Conservation (phyloP, 768 basidiomycete species). For the Exidia glandulosa region DNA sequence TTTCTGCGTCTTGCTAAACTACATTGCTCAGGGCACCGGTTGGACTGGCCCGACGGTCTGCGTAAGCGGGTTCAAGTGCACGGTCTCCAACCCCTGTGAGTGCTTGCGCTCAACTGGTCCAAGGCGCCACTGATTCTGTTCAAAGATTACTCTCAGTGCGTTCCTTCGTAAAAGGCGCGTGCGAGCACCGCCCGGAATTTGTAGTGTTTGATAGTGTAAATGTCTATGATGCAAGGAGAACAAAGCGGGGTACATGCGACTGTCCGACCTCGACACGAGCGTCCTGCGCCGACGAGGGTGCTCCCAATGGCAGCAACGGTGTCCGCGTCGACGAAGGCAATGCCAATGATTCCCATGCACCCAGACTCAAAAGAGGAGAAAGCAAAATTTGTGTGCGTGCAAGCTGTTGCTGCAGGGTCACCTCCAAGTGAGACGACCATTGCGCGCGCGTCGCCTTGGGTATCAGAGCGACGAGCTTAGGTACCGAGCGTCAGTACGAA, state of each 20-base stretch:
- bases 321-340: neutral
- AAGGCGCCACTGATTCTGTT: neutral
- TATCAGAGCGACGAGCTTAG: slow-evolving; percentile 3
- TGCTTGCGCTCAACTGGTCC: neutral
- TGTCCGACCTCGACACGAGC: neutral
- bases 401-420: slow-evolving; percentile 33
- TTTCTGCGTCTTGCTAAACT: slow-evolving; percentile 8
- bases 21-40: slow-evolving; percentile 12
- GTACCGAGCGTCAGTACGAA: neutral
- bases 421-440: slow-evolving; percentile 15
- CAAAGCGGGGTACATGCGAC: neutral
- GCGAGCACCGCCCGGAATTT: too few relatives aligned
- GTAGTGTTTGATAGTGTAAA: neutral
- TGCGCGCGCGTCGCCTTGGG: slow-evolving; percentile 4
- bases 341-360: slow-evolving; percentile 17
- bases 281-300: neutral
- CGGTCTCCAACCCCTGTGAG: slow-evolving; percentile 30
- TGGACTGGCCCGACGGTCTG: slow-evolving; percentile 32
- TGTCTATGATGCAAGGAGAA: neutral
- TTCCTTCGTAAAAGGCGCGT: slow-evolving; percentile 18
- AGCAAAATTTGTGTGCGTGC: slow-evolving; percentile 51
- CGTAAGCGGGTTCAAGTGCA: slow-evolving; percentile 22
- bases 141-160: slow-evolving; percentile 36
- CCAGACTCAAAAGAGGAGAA: slow-evolving; percentile 34
- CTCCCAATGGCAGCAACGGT: neutral